A percentile compares a stretch with the other conserved stretches of the same genome.
phyloP scores from a whole-genome alignment of 306 rosid species.

The Bauhinia variegata region DNA sequence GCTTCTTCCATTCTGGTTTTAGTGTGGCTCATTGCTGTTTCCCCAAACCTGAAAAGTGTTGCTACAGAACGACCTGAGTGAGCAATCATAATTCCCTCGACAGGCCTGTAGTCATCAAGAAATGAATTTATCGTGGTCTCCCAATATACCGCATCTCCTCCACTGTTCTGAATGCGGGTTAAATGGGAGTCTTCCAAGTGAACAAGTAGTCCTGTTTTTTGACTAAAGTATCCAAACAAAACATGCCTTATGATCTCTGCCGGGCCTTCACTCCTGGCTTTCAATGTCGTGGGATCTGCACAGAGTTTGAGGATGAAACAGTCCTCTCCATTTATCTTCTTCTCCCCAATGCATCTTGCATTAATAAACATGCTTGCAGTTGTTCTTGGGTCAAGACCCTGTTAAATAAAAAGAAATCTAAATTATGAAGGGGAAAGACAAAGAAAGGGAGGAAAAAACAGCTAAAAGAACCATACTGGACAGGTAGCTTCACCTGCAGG shows the following conservation, averaged over 20 bases:
- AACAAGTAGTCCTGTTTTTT: conserved; percentile 89
- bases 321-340: conserved; percentile 87
- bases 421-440: background rate
- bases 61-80: conserved; percentile 94
- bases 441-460: background rate
- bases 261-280: conserved; percentile 98
- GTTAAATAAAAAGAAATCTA: conserved; percentile 20
- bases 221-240: conserved; percentile 97
- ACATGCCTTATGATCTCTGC: conserved; percentile 98
- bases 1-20: conserved; percentile 99
- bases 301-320: conserved; percentile 97
- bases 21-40: conserved; percentile 98
- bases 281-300: conserved; percentile 83
- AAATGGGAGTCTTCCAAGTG: conserved; percentile 98
- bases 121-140: conserved; percentile 97
- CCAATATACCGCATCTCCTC: conserved; percentile 99
- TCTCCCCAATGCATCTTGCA: conserved; percentile 96
- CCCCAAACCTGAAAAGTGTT: conserved; percentile 98
- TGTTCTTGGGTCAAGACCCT: conserved; percentile 98
- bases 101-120: conserved; percentile 84
- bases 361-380: conserved; percentile 94
- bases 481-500: conserved; percentile 67
- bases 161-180: conserved; percentile 96
- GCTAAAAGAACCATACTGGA: background rate
- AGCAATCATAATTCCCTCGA: conserved; percentile 95